phyloP scores from a whole-genome alignment of 2,329 filamentous ascomycete species.

The Dryadomyces quercus-mongolicae region DNA sequence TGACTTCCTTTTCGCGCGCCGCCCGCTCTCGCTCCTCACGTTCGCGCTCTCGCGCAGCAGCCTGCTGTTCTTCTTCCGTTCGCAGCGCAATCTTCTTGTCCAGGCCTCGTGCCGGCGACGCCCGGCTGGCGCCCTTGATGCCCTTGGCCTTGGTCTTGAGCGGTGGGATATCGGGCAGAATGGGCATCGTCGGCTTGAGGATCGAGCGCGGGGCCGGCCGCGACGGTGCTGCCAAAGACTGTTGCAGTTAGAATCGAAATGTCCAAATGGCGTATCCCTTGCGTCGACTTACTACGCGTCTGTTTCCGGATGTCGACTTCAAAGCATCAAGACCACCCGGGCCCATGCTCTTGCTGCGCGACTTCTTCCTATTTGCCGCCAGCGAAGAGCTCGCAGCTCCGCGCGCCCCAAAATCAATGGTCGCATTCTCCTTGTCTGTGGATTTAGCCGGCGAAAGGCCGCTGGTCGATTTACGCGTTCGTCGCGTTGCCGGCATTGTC shows the following conservation, averaged over 20 bases:
- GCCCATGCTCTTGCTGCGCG: constrained; percentile 89
- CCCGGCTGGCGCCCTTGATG: neutral
- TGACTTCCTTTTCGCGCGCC: constrained; percentile 46
- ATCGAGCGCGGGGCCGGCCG: constrained; percentile 53
- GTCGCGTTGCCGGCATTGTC: constrained; percentile 43
- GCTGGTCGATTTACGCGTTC: constrained; percentile 61
- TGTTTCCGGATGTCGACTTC: constrained; percentile 62
- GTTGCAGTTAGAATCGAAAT: neutral
- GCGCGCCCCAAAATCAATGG: constrained; percentile 43
- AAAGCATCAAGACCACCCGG: constrained; percentile 80
- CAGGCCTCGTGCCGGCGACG: constrained; percentile 17
- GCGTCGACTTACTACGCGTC: constrained; percentile 54
- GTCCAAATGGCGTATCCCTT: neutral
- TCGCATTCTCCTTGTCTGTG: constrained; percentile 68
- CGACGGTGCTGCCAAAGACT: constrained; percentile 44
- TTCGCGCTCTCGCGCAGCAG: constrained; percentile 55
- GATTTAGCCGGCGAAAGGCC: constrained; percentile 39
- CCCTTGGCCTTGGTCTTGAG: constrained; percentile 43
- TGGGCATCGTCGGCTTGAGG: constrained; percentile 66
- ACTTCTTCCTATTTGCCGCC: constrained; percentile 50
- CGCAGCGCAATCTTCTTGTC: constrained; percentile 50
- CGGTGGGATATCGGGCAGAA: constrained; percentile 53
- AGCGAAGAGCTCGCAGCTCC: constrained; percentile 24
- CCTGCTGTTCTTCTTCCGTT: constrained; percentile 60
- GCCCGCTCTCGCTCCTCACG: constrained; percentile 53